phyloP scores from a whole-genome alignment of 2,329 filamentous ascomycete genomes.

The Paraphoma sp. region DNA sequence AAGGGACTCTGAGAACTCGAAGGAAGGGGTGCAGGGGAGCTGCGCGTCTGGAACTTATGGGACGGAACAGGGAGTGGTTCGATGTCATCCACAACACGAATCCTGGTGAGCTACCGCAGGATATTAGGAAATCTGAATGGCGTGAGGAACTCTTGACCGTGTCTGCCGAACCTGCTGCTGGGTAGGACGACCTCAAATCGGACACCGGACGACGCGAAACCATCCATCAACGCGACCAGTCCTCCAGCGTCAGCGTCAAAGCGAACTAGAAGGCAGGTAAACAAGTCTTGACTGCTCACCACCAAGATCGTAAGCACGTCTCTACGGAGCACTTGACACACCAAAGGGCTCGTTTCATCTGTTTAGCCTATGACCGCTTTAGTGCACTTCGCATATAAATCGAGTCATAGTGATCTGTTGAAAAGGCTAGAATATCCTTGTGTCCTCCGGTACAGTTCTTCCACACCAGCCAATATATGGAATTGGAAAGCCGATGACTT shows the following conservation, averaged over 20 bases:
- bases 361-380: not conserved
- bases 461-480: not conserved
- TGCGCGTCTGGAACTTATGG: not conserved
- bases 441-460: not conserved
- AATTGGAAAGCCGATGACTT: not conserved
- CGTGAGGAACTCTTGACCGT: not conserved
- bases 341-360: not conserved
- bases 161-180: not conserved
- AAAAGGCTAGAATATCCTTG: not conserved
- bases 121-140: constrained; percentile 3
- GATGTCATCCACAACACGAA: not conserved
- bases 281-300: not conserved
- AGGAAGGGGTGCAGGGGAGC: not conserved
- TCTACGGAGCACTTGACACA: not conserved
- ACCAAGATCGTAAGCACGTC: not conserved
- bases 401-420: not conserved
- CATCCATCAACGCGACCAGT: no score
- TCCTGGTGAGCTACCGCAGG: not conserved
- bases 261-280: not conserved
- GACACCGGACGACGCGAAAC: no score
- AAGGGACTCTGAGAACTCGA: constrained; percentile 2
- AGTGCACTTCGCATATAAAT: not conserved
- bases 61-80: constrained; percentile 1
- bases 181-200: not conserved
- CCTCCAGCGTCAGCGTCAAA: not conserved